A percentile compares a stretch with the other conserved stretches of the same genome.
Conservation (phyloP, 148 eudicot species). For the Rhododendron ferrugineum region DNA sequence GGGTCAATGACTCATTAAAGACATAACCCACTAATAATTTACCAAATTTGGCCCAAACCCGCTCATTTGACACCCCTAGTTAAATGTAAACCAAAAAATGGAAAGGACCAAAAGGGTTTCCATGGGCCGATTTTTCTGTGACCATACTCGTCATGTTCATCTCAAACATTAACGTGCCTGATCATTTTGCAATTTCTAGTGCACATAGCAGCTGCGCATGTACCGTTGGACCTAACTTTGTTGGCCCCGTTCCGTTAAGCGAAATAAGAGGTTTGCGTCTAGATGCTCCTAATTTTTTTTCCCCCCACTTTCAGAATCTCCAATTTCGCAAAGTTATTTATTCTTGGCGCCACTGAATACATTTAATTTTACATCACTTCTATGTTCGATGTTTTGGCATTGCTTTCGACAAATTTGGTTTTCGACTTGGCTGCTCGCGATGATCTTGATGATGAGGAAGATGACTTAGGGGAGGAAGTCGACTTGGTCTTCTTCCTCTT, state of each 20-base stretch:
- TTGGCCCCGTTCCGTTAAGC: no score
- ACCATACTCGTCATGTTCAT: not conserved
- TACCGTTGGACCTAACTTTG: no score
- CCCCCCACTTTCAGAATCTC: not conserved
- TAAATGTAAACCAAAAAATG: not conserved
- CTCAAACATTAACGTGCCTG: no score
- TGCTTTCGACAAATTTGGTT: slow-evolving; percentile 20
- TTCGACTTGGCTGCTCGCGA: slow-evolving; percentile 47
- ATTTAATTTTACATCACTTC: slow-evolving; percentile 10
- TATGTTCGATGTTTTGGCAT: slow-evolving; percentile 8
- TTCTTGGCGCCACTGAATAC: not conserved
- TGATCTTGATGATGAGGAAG: slow-evolving; percentile 47
- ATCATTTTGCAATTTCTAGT: not conserved
- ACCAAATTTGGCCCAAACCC: no score
- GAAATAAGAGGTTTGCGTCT: not conserved
- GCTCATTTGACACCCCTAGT: no score
- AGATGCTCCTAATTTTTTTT: not conserved
- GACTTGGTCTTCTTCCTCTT: slow-evolving; percentile 50
- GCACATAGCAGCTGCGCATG: not conserved
- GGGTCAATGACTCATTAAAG: no score
- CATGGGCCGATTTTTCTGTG: not conserved
- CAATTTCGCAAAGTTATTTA: no score
- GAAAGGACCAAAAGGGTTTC: no score
- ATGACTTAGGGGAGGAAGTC: slow-evolving; percentile 36
- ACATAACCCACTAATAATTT: no score